phyloP scores from a whole-genome alignment of 2,329 filamentous ascomycete species.

The Paecilomyces dactylethromorphus region DNA sequence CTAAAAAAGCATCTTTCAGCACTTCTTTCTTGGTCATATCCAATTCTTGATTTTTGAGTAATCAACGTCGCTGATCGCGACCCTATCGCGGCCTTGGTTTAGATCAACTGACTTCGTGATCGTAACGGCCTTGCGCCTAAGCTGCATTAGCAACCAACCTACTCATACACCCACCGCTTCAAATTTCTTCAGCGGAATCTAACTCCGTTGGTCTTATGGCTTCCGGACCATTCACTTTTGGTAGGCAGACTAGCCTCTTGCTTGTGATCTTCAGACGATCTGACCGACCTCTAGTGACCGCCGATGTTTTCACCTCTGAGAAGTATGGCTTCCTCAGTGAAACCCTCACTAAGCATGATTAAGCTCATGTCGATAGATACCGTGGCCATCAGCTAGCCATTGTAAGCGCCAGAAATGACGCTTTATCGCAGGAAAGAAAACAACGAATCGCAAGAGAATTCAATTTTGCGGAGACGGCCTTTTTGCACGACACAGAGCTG shows the following conservation, averaged over 20 bases:
- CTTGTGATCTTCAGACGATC: neutral
- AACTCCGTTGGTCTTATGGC: conserved; percentile 6
- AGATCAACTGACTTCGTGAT: neutral
- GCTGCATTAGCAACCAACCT: neutral
- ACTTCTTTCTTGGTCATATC: neutral
- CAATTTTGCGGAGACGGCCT: conserved; percentile 59
- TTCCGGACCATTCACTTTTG: conserved; percentile 14
- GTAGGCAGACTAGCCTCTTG: conserved; percentile 3
- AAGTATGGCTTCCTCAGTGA: neutral
- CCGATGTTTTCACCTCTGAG: neutral
- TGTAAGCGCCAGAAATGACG: conserved; percentile 44
- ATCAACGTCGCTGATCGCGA: neutral
- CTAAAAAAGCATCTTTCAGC: neutral
- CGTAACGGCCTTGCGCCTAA: neutral
- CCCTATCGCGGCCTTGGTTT: neutral
- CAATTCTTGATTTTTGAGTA: neutral
- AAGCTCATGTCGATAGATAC: conserved; percentile 7
- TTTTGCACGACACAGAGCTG: conserved; percentile 44
- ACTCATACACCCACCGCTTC: neutral
- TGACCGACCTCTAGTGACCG: neutral
- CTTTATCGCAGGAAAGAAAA: conserved; percentile 48
- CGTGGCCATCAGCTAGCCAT: conserved; percentile 56
- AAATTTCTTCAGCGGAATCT: neutral
- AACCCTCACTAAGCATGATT: neutral
- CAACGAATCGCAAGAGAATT: conserved; percentile 57